phyloP scores from a whole-genome alignment of 306 rosid species.

The Pyrus bretschneideri region DNA sequence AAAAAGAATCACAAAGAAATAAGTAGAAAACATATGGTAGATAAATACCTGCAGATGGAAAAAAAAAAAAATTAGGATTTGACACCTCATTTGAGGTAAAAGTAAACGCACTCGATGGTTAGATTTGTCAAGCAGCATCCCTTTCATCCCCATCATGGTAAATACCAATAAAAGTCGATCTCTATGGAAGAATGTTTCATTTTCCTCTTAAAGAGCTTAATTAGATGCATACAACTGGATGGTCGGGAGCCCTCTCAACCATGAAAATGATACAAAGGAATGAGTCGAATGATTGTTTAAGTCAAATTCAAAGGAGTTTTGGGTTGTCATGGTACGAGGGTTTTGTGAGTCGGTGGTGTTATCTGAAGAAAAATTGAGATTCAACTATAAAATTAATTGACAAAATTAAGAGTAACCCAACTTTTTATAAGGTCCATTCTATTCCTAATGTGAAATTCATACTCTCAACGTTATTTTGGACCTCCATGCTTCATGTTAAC shows the following conservation, averaged over 20 bases:
- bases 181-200: constrained; percentile 54
- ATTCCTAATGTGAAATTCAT: too few relatives aligned
- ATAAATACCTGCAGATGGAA: not conserved
- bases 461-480: too few relatives aligned
- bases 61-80: not conserved
- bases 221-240: constrained; percentile 63
- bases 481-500: not conserved
- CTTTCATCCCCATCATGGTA: constrained; percentile 41
- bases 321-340: not conserved
- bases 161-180: constrained; percentile 34
- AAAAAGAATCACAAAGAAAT: not conserved
- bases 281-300: constrained; percentile 29
- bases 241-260: constrained; percentile 36
- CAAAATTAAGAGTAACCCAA: too few relatives aligned
- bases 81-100: not conserved
- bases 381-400: too few relatives aligned
- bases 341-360: not conserved
- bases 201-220: constrained; percentile 48
- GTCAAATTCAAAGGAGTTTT: not conserved
- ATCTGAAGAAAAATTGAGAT: not conserved
- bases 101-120: constrained; percentile 33
- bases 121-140: constrained; percentile 27
- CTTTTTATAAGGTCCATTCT: too few relatives aligned
- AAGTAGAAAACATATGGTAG: not conserved
- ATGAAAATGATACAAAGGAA: constrained; percentile 42